phyloP scores from a whole-genome alignment of 2,329 filamentous ascomycete species.

The Sporothrix phasma region DNA sequence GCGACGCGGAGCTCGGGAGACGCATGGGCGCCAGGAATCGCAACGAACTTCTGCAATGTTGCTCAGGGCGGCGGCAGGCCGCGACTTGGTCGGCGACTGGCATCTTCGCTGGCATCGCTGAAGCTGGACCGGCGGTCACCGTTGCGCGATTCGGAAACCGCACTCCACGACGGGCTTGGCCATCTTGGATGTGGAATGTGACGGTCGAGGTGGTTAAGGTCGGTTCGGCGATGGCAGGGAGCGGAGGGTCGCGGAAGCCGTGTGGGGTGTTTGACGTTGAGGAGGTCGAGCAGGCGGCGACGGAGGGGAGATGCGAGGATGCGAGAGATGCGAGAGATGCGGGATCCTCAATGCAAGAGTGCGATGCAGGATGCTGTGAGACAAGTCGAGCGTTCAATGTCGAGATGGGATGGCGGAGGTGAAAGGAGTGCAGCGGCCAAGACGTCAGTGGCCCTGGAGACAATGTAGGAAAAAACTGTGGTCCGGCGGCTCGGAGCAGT shows the following conservation, averaged over 20 bases:
- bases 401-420: background rate
- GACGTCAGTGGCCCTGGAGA: background rate
- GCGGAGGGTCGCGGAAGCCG: background rate
- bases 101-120: slow-evolving; percentile 41
- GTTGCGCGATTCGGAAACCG: slow-evolving; percentile 46
- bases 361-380: background rate
- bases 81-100: slow-evolving; percentile 21
- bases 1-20: background rate
- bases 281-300: background rate
- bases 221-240: background rate
- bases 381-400: background rate
- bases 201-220: background rate
- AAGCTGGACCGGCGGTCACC: slow-evolving; percentile 58
- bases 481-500: background rate
- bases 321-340: background rate
- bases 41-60: slow-evolving; percentile 30
- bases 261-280: background rate
- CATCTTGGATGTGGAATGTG: slow-evolving; percentile 20
- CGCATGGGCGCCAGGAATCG: background rate
- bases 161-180: slow-evolving; percentile 39
- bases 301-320: background rate
- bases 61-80: slow-evolving; percentile 26
- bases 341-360: background rate
- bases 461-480: background rate
- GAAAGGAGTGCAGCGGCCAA: background rate